These are phyloP conservation scores for Psilocybe mexicana DNA, from an alignment of 1,284 basidiomycete genomes.

Conservation along the genomic window DNA sequence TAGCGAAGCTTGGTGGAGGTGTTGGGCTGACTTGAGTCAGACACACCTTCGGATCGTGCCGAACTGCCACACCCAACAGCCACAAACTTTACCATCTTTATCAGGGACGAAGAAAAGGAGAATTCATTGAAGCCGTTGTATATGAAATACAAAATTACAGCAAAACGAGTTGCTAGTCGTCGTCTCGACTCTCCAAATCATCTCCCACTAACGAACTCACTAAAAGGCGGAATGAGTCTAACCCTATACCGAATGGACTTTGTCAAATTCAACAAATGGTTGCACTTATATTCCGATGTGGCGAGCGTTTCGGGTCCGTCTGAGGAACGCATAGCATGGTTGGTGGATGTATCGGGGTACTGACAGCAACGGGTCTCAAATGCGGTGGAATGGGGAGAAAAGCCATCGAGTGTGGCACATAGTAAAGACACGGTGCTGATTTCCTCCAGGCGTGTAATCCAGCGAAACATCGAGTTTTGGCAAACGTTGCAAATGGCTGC, in stretches of 20 bases:
- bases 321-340: too few relatives aligned
- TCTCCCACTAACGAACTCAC: neutral
- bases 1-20: too few relatives aligned
- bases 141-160: too few relatives aligned
- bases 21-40: too few relatives aligned
- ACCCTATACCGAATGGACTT: neutral
- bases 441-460: constrained; percentile 6
- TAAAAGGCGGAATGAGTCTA: constrained; percentile 1
- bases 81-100: too few relatives aligned
- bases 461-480: constrained; percentile 4
- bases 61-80: too few relatives aligned
- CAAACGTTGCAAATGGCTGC: constrained; percentile 6
- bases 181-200: too few relatives aligned
- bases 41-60: too few relatives aligned
- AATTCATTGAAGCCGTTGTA: too few relatives aligned
- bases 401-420: neutral
- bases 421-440: neutral
- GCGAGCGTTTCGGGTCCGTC: neutral
- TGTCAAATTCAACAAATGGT: constrained; percentile 5
- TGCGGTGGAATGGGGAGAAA: neutral
- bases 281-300: neutral
- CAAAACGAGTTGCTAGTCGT: too few relatives aligned
- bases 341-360: neutral
- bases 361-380: constrained; percentile 2
- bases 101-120: too few relatives aligned